A percentile compares a stretch with the other conserved stretches of the same genome.
These are phyloP conservation scores for Vishniacozyma victoriae DNA, from an alignment of 768 basidiomycete genomes.

Conservation along the genomic window DNA sequence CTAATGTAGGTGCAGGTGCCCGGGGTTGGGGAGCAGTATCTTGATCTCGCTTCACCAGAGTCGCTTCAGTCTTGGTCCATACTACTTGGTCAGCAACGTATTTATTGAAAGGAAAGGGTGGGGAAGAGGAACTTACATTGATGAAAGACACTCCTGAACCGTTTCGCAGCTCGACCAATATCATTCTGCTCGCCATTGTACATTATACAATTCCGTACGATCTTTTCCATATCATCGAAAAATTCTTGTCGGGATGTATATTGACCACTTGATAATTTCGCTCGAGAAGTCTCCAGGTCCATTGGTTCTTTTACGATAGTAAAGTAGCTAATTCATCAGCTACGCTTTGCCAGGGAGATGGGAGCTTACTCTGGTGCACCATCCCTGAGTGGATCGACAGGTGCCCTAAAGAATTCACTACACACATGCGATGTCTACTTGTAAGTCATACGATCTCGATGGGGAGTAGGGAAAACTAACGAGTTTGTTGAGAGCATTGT, in stretches of 20 bases:
- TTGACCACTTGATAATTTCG: constrained; percentile 77
- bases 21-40: constrained; percentile 6
- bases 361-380: constrained; percentile 79
- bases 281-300: constrained; percentile 83
- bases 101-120: neutral
- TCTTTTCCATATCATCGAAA: constrained; percentile 76
- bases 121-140: constrained; percentile 64
- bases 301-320: constrained; percentile 86
- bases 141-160: constrained; percentile 74
- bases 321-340: constrained; percentile 62
- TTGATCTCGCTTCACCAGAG: too few relatives aligned
- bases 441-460: neutral
- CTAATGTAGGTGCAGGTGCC: neutral
- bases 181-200: constrained; percentile 66
- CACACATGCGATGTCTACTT: constrained; percentile 59
- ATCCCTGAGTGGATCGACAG: constrained; percentile 94
- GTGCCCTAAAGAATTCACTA: constrained; percentile 68
- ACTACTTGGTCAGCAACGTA: too few relatives aligned
- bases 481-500: constrained; percentile 69
- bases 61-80: constrained; percentile 61
- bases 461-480: constrained; percentile 16
- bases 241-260: constrained; percentile 81
- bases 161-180: constrained; percentile 68
- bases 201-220: constrained; percentile 76
- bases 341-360: constrained; percentile 8